These are phyloP conservation scores for Fusarium metavorans DNA, from an alignment of 2,329 filamentous ascomycete genomes.

Conservation along the genomic window DNA sequence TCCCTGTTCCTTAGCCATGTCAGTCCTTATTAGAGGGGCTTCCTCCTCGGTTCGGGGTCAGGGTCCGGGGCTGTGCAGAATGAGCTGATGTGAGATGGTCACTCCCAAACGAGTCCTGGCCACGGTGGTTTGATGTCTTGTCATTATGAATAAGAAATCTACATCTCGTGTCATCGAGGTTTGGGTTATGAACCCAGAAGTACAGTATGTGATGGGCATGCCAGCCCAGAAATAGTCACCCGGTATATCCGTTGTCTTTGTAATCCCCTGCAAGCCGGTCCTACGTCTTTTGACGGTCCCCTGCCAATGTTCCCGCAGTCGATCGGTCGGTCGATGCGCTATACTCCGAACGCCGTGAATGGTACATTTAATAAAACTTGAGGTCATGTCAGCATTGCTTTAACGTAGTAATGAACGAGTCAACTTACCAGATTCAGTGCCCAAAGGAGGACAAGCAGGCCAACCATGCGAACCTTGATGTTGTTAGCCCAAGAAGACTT, in stretches of 20 bases:
- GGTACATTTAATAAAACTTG: slow-evolving; percentile 30
- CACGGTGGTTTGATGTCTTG: slow-evolving; percentile 5
- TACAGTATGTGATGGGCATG: not conserved
- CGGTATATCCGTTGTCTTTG: not conserved
- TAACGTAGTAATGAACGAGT: fast-evolving
- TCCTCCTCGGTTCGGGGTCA: not conserved
- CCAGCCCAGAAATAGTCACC: not conserved
- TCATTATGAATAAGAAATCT: slow-evolving; percentile 39
- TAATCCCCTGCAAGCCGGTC: not conserved
- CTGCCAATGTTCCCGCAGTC: slow-evolving; percentile 4
- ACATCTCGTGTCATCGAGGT: slow-evolving; percentile 28
- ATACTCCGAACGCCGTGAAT: slow-evolving; percentile 33
- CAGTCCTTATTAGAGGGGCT: not conserved
- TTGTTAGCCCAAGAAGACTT: slow-evolving; percentile 32
- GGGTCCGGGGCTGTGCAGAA: not conserved
- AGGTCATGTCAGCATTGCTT: not conserved
- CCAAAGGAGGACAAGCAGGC: slow-evolving; percentile 34
- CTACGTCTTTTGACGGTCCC: not conserved
- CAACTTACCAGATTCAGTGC: slow-evolving; percentile 32
- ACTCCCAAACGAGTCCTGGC: not conserved
- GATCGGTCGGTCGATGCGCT: not conserved
- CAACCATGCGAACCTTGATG: slow-evolving; percentile 33
- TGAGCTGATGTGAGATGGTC: not conserved
- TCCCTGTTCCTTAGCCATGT: not conserved
- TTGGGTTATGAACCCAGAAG: not conserved